These are phyloP conservation scores for Astrephomene gubernaculifera DNA, from an alignment of 139 green algal species.

Conservation along the genomic window DNA sequence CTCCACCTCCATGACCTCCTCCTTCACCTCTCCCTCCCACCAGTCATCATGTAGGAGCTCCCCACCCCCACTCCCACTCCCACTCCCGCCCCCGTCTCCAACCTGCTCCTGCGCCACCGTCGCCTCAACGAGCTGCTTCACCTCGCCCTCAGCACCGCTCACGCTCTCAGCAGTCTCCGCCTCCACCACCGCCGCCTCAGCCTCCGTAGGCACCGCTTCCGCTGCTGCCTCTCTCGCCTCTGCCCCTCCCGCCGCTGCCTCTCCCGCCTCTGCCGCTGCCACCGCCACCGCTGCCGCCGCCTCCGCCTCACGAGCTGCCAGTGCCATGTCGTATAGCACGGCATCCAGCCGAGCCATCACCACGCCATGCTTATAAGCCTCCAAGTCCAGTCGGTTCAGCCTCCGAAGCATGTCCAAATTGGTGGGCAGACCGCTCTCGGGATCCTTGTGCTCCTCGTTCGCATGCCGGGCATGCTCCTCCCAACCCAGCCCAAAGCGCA, in stretches of 20 bases:
- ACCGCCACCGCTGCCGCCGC: background rate
- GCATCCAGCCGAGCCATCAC: slow-evolving; percentile 20
- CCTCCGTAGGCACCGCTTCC: background rate
- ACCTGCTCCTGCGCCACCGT: too few species aligned
- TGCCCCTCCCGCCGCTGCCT: background rate
- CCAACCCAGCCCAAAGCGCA: slow-evolving; percentile 45
- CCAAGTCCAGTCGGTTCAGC: slow-evolving; percentile 3
- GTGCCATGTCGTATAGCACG: background rate
- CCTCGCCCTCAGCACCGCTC: too few species aligned
- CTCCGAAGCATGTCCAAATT: background rate
- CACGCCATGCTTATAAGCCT: slow-evolving; percentile 11
- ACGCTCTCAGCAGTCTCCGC: too few species aligned
- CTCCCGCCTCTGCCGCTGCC: background rate
- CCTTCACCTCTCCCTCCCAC: too few species aligned
- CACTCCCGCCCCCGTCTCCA: background rate
- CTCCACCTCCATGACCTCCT: too few species aligned
- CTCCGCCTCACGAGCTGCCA: background rate
- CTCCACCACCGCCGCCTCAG: background rate
- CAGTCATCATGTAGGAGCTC: too few species aligned
- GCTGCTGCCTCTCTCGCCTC: background rate
- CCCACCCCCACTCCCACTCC: background rate
- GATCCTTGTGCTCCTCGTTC: background rate
- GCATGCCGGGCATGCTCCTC: background rate
- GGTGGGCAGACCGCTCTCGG: background rate
- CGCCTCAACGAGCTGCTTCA: too few species aligned